Percentiles rank a stretch among this genome's conserved stretches.
Conservation (phyloP, 2,329 filamentous ascomycete genomes). For the Paecilomyces fulvus region DNA sequence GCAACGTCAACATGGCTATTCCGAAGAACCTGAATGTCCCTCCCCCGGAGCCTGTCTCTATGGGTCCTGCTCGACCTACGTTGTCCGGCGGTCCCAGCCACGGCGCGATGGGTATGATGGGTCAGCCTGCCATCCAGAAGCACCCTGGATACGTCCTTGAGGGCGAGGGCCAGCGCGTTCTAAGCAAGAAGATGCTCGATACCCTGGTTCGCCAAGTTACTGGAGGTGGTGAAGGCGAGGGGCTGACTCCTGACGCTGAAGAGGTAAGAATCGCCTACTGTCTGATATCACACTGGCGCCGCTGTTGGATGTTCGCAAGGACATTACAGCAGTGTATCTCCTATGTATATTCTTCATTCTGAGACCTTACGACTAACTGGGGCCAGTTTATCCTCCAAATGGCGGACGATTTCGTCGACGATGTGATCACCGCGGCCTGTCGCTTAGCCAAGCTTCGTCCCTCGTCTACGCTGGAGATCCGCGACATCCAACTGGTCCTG, state of each 20-base stretch:
- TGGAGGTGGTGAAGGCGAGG: slow-evolving; percentile 66
- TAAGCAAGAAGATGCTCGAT: slow-evolving; percentile 97
- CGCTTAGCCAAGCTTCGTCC: slow-evolving; percentile 88
- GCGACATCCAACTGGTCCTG: slow-evolving; percentile 73
- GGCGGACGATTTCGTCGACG: slow-evolving; percentile 92
- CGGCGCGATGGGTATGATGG: slow-evolving; percentile 71
- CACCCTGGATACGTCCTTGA: slow-evolving; percentile 79
- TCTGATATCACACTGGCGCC: neutral
- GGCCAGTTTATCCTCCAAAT: slow-evolving; percentile 72
- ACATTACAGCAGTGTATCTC: neutral
- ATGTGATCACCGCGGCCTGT: slow-evolving; percentile 77
- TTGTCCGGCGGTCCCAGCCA: slow-evolving; percentile 68
- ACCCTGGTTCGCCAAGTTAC: slow-evolving; percentile 92
- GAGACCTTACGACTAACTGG: slow-evolving; percentile 4
- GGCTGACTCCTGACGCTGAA: slow-evolving; percentile 85
- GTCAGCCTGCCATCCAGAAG: slow-evolving; percentile 75
- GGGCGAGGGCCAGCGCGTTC: slow-evolving; percentile 79
- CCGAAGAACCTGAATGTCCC: slow-evolving; percentile 69
- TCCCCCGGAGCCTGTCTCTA: slow-evolving; percentile 63
- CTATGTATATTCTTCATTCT: slow-evolving; percentile 3
- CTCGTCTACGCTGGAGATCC: slow-evolving; percentile 81
- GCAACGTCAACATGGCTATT: slow-evolving; percentile 65
- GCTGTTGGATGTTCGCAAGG: neutral
- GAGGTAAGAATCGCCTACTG: slow-evolving; percentile 57
- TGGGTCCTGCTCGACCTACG: slow-evolving; percentile 70